A percentile compares a stretch with the other conserved stretches of the same genome.
Evolutionary conservation across 139 green algal species (phyloP).

Genomic region (Chlamydomonas applanata): DNA sequence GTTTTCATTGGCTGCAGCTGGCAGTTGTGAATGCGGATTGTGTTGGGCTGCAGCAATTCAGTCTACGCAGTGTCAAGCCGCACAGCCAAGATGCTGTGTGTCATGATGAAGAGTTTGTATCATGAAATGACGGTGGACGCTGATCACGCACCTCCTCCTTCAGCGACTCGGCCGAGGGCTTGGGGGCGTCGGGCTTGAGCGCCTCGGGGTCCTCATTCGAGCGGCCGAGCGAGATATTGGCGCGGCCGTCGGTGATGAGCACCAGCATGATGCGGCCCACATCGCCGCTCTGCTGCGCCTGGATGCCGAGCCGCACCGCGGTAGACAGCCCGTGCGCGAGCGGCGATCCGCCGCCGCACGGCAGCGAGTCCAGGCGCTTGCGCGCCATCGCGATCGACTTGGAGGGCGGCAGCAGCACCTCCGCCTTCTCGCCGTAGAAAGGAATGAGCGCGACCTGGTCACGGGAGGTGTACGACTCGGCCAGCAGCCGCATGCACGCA

Average conservation of each 20-base stretch:
- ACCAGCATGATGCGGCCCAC: slow-evolving; percentile 95
- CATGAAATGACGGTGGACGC: too few species aligned
- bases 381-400: slow-evolving; percentile 98
- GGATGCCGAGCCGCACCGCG: slow-evolving; percentile 67
- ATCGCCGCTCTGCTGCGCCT: slow-evolving; percentile 67
- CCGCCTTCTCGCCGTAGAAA: slow-evolving; percentile 96
- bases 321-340: slow-evolving; percentile 92
- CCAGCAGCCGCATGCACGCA: slow-evolving; percentile 91
- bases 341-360: slow-evolving; percentile 95
- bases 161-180: slow-evolving; percentile 61
- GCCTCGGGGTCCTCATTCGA: slow-evolving; percentile 92
- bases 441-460: slow-evolving; percentile 97
- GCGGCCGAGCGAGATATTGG: slow-evolving; percentile 90
- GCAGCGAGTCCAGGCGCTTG: slow-evolving; percentile 90
- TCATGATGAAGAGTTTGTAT: too few species aligned
- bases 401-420: slow-evolving; percentile 95
- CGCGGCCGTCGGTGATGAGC: slow-evolving; percentile 95
- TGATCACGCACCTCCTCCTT: slow-evolving; percentile 60
- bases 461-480: slow-evolving; percentile 88
- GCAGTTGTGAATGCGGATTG: too few species aligned
- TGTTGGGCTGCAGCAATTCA: too few species aligned
- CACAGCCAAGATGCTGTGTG: too few species aligned
- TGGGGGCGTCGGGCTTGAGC: slow-evolving; percentile 76
- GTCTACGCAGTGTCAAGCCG: too few species aligned
- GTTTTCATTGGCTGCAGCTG: too few species aligned